phyloP scores from a whole-genome alignment of 2,329 filamentous ascomycete species.

The Monilinia vaccinii-corymbosi region DNA sequence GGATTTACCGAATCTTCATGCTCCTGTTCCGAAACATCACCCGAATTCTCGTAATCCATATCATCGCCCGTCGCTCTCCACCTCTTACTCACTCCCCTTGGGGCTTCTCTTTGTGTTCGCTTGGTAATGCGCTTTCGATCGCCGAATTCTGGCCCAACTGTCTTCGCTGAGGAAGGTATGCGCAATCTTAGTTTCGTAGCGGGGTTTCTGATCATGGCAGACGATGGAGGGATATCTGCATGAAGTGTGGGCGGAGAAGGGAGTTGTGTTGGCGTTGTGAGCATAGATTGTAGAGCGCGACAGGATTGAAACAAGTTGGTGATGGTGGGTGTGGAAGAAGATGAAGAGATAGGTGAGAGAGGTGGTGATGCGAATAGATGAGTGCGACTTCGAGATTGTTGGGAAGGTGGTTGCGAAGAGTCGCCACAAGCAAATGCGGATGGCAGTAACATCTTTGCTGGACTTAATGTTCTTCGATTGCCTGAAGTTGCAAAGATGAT shows the following conservation, averaged over 20 bases:
- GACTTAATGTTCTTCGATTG: neutral
- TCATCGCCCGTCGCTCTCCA: constrained; percentile 40
- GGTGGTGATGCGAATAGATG: constrained; percentile 50
- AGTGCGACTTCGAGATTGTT: constrained; percentile 32
- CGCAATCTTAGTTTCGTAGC: constrained; percentile 47
- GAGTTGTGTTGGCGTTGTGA: constrained; percentile 37
- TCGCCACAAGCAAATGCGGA: constrained; percentile 49
- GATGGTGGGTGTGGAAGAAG: constrained; percentile 41
- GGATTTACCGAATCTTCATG: constrained; percentile 20
- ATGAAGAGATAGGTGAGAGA: constrained; percentile 38
- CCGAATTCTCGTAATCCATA: constrained; percentile 36
- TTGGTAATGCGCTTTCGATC: constrained; percentile 40
- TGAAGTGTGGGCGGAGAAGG: constrained; percentile 45
- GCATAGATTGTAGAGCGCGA: constrained; percentile 51
- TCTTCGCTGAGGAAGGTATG: constrained; percentile 30
- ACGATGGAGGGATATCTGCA: constrained; percentile 17
- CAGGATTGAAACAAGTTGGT: constrained; percentile 50
- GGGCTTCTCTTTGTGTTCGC: constrained; percentile 35
- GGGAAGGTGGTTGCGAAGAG: constrained; percentile 30
- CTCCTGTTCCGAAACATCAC: constrained; percentile 24
- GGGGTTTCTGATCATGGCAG: constrained; percentile 18
- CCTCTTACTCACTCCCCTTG: constrained; percentile 43
- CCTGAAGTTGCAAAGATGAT: neutral
- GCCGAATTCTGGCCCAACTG: constrained; percentile 15
- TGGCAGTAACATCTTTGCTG: constrained; percentile 45